Evolutionary conservation across 352 stramenopile species (phyloP).

Genomic region (Globisporangium sylvaticum): DNA sequence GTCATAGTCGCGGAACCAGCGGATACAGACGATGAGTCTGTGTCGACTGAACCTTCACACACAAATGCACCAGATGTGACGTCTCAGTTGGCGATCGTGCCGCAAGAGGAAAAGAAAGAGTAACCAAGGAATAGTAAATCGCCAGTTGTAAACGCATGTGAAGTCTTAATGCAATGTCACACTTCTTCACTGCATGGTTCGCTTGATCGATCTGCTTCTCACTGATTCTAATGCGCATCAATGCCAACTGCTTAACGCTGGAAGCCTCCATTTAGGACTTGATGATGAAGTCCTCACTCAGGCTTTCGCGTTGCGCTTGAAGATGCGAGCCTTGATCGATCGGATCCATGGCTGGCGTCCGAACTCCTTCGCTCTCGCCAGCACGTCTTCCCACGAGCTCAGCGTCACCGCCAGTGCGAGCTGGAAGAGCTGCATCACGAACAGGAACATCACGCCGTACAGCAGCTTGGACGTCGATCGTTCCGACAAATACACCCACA

Average conservation of each 20-base stretch:
- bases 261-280: neutral
- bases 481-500: conserved; percentile 68
- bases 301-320: neutral
- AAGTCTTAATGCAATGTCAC: neutral
- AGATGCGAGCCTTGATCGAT: conserved; percentile 5
- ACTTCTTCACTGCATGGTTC: neutral
- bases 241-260: neutral
- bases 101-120: conserved; percentile 9
- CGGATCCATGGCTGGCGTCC: conserved; percentile 8
- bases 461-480: conserved; percentile 35
- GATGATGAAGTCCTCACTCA: conserved; percentile 1
- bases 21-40: conserved; percentile 18
- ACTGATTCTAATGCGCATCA: neutral
- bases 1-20: conserved; percentile 10
- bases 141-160: neutral
- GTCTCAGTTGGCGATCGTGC: conserved; percentile 5
- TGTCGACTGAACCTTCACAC: neutral
- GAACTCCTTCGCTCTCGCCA: conserved; percentile 27
- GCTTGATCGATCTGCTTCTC: neutral
- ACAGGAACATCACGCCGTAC: conserved; percentile 52
- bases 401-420: conserved; percentile 51
- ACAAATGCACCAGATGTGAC: neutral
- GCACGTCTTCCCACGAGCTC: conserved; percentile 54
- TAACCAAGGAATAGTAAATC: neutral
- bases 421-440: conserved; percentile 49